Percentiles rank a stretch among this genome's conserved stretches.
Conservation (phyloP, 352 stramenopile species). For the Pythium grandisporangium region DNA sequence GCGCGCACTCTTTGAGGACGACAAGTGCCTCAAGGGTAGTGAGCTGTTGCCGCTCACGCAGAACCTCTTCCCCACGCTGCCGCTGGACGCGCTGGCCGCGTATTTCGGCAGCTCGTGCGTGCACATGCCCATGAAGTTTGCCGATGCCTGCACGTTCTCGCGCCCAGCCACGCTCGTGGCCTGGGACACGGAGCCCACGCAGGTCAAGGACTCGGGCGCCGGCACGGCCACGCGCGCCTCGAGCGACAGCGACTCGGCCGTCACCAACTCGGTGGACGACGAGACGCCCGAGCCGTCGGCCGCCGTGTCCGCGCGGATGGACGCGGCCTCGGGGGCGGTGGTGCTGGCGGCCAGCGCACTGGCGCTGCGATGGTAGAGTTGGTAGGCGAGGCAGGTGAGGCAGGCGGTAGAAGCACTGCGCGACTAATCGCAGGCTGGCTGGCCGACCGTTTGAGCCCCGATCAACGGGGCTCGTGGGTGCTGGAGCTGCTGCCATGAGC, state of each 20-base stretch:
- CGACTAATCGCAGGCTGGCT: no score
- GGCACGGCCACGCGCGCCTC: no score
- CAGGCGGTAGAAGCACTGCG: no score
- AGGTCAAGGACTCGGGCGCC: conserved; percentile 8
- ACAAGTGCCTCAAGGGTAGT: conserved; percentile 26
- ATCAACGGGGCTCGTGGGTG: no score
- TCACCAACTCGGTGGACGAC: background rate
- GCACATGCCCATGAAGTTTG: conserved; percentile 39
- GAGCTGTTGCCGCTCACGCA: conserved; percentile 29
- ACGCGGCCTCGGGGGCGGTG: background rate
- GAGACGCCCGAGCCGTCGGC: background rate
- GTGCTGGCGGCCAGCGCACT: no score
- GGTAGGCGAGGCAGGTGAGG: no score
- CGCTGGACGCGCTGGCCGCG: conserved; percentile 17
- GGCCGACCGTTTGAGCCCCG: no score
- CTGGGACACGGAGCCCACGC: conserved; percentile 36
- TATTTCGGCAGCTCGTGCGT: conserved; percentile 36
- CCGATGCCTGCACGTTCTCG: conserved; percentile 36
- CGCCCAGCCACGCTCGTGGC: conserved; percentile 33
- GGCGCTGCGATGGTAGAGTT: no score
- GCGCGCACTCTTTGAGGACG: conserved; percentile 25
- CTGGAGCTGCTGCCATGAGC: no score
- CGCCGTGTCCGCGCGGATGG: background rate
- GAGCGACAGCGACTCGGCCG: background rate
- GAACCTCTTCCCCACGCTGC: conserved; percentile 20